Evolutionary conservation across 495 filamentous ascomycete species (phyloP), one percentile per base, ranked within the genome.

Genomic region (Pyronema domesticum): DNA sequence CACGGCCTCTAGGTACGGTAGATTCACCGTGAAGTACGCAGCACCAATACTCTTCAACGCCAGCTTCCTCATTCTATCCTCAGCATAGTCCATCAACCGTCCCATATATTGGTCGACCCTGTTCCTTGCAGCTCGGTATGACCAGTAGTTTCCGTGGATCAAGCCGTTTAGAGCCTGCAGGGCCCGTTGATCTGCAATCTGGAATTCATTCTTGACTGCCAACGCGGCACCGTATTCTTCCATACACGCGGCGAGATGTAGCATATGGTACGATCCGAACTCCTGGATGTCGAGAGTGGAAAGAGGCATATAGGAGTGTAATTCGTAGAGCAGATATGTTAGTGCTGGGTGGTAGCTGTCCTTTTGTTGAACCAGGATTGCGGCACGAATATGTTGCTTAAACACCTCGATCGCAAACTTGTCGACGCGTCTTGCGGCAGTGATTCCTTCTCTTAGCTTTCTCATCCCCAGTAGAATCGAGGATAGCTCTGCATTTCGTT

Each of bases 291-390:
- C 86, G 11, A 77, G 67, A 9, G 71, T 68, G 0, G 80, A 75
- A 15, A 95, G 75, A 33, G 77, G 79, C 47, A 77, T 71, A 0
- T 69, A 60, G 4, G 74, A 69, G 65, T 93, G 85, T 51, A 95
- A 77, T 3, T 70, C 69, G 37, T 77, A 74, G 6, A 98, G 73
- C 0, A 94, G 77, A 61, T 91, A 76, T 15, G 83, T 75, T 33
- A 96, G 72, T 19, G 91, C 85, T 0, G 91, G 87, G 59, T 86
- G 80, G 70, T 98, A 98, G 7, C 88, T 88, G 51, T 94, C 87
- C 57, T 76, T 78, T 56, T 89, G 80, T 52, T 78, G 79, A 53
- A 81, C 75, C 17, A 89, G 76, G 44, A 98, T 85, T 4, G 85
- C 79, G 14, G 86, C 71, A 47, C 86, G 82, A 59, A 89, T 83